Evolutionary conservation across 2,329 filamentous ascomycete genomes (phyloP), one percentile per base, ranked within the genome.

Genomic region (Penicillium corylophilum): DNA sequence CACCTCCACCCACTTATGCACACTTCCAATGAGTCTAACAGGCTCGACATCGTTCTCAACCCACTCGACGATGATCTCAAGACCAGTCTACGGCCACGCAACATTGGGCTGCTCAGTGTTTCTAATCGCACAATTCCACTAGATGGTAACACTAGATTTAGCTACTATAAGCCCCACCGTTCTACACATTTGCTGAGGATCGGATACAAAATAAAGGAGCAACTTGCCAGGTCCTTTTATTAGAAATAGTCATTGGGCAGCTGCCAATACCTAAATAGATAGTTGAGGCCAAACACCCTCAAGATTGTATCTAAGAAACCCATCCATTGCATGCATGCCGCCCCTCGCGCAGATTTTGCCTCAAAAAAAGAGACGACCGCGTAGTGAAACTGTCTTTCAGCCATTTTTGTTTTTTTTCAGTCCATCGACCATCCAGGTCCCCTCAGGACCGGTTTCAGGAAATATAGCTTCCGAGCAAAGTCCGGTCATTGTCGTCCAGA

Each of bases 401-500:
- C 7, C 39, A 13, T 38, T 38, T 38, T 38, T 38, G 6, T 18
- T 8, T 38, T 38, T 38, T 18, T 20, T 38, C 35, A 18, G 20
- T n/a, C n/a, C n/a, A 20, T 22, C 12, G 18, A 20, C 39, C 39
- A 41, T 24, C 39, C 9, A 13, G 13, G n/a, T 26, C 23, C 10
- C 9, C 20, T 10, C 13, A 3, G 10, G 10, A 26, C 15, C 22
- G 4, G 16, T 10, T 35, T 60, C 54, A 68, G 44, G 65, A 62
- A 53, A 81, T 79, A 64, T 81, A 81, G 46, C 75, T 74, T 46
- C 68, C 61, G 49, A 82, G 60, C 13, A 79, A 71, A 18, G 65
- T 64, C 68, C 77, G 76, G 22, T 77, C 82, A 64, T 90, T 83
- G 1, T 80, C 77, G 41, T 80, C 77, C 54, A 96, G 75, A 61